Conservation (phyloP, 2,329 filamentous ascomycete species). For the Aspergillus pseudotamarii region DNA sequence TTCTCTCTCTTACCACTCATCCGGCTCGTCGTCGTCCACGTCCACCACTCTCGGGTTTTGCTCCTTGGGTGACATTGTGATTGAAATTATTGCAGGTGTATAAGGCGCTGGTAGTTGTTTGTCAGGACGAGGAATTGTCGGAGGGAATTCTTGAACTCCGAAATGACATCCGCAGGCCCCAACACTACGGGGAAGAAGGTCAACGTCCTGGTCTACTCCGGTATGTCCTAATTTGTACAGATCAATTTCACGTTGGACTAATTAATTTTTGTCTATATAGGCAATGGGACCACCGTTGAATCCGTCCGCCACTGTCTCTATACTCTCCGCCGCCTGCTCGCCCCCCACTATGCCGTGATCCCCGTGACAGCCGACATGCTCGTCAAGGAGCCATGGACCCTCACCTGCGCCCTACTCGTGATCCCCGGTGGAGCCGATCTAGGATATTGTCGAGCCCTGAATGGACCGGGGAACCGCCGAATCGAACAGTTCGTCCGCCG, state of each 20-base stretch:
- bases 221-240: slow-evolving; percentile 53
- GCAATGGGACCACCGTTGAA: slow-evolving; percentile 81
- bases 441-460: slow-evolving; percentile 83
- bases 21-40: slow-evolving; percentile 80
- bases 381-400: slow-evolving; percentile 87
- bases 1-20: slow-evolving; percentile 75
- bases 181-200: slow-evolving; percentile 66
- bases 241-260: slow-evolving; percentile 18
- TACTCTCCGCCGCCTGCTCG: slow-evolving; percentile 81
- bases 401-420: slow-evolving; percentile 84
- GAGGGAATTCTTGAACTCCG: slow-evolving; percentile 12
- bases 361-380: slow-evolving; percentile 77
- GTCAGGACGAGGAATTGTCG: background rate
- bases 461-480: slow-evolving; percentile 81
- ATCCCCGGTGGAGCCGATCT: slow-evolving; percentile 94
- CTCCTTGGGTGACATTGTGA: slow-evolving; percentile 62
- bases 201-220: slow-evolving; percentile 92
- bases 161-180: slow-evolving; percentile 37
- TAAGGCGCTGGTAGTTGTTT: background rate
- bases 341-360: slow-evolving; percentile 90
- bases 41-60: slow-evolving; percentile 45
- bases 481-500: slow-evolving; percentile 84
- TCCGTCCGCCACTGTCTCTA: slow-evolving; percentile 89
- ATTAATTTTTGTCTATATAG: slow-evolving; percentile 48
- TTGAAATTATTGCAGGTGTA: background rate